phyloP scores from a whole-genome alignment of 2,329 filamentous ascomycete genomes.

The Colletotrichum chlorophyti region DNA sequence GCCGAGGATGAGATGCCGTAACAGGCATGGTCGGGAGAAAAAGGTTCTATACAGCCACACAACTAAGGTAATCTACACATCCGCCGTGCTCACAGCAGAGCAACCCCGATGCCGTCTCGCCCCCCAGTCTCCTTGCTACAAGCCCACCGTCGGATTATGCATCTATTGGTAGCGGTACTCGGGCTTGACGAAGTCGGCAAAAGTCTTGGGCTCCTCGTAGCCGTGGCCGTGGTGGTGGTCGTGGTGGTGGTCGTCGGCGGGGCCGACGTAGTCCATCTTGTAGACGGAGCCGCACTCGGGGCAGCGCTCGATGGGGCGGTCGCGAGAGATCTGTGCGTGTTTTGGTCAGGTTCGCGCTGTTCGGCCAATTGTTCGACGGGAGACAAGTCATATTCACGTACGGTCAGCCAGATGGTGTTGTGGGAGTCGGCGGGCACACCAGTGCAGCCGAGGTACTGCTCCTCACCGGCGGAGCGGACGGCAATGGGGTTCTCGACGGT shows the following conservation, averaged over 20 bases:
- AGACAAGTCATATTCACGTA: conserved; percentile 62
- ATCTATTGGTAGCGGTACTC: conserved; percentile 80
- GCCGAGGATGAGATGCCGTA: no score
- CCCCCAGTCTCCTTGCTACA: conserved; percentile 18
- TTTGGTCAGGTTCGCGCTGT: conserved; percentile 6
- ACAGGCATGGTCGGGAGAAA: conserved; percentile 12
- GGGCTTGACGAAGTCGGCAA: conserved; percentile 94
- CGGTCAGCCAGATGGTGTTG: conserved; percentile 86
- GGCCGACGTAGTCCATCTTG: conserved; percentile 97
- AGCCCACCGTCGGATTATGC: conserved; percentile 7
- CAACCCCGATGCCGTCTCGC: conserved; percentile 25
- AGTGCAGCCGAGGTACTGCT: conserved; percentile 97
- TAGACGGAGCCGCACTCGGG: conserved; percentile 95
- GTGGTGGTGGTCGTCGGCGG: conserved; percentile 74
- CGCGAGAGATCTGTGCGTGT: conserved; percentile 73
- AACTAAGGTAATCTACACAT: conserved; percentile 49
- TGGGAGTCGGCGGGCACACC: conserved; percentile 93
- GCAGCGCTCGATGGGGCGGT: conserved; percentile 93
- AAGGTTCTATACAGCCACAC: conserved; percentile 35
- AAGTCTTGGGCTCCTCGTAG: conserved; percentile 90
- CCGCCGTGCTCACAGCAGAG: conserved; percentile 24
- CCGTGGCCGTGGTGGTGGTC: conserved; percentile 62
- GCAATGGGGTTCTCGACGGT: conserved; percentile 89
- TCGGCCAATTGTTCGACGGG: conserved; percentile 11
- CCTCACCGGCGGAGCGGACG: conserved; percentile 90